phyloP scores from a whole-genome alignment of 371 early-diverging fungal species.

The Mucor indicus region DNA sequence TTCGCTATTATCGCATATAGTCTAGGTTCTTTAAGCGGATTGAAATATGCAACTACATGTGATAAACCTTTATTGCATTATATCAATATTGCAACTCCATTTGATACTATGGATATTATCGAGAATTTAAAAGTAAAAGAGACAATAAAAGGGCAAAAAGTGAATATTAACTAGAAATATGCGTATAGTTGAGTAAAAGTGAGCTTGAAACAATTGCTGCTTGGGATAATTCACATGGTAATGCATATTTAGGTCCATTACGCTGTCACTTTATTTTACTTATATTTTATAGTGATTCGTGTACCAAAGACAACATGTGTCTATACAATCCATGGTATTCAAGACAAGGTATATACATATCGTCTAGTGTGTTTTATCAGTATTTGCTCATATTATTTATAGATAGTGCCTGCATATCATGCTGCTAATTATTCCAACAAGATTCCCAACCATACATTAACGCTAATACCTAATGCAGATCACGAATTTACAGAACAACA shows the following conservation, averaged over 20 bases:
- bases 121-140: background rate
- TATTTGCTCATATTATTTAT: background rate
- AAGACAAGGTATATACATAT: slow-evolving; percentile 35
- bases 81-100: slow-evolving; percentile 48
- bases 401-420: slow-evolving; percentile 51
- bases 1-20: slow-evolving; percentile 49
- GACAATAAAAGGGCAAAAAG: too few relatives aligned
- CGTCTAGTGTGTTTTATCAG: background rate
- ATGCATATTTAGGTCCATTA: background rate
- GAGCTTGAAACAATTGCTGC: slow-evolving; percentile 17
- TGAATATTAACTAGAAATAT: too few relatives aligned
- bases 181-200: slow-evolving; percentile 14
- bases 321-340: slow-evolving; percentile 48
- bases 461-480: slow-evolving; percentile 45
- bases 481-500: slow-evolving; percentile 46
- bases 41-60: slow-evolving; percentile 49
- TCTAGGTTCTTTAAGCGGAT: slow-evolving; percentile 45
- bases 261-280: background rate
- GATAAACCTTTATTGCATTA: slow-evolving; percentile 30
- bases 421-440: slow-evolving; percentile 44
- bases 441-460: slow-evolving; percentile 45
- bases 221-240: slow-evolving; percentile 42
- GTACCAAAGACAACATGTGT: slow-evolving; percentile 53
- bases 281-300: slow-evolving; percentile 30
- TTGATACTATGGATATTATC: slow-evolving; percentile 24